Base-by-base conservation (phyloP, 768 basidiomycete genomes). In the Wakefieldia striispora region DNA sequence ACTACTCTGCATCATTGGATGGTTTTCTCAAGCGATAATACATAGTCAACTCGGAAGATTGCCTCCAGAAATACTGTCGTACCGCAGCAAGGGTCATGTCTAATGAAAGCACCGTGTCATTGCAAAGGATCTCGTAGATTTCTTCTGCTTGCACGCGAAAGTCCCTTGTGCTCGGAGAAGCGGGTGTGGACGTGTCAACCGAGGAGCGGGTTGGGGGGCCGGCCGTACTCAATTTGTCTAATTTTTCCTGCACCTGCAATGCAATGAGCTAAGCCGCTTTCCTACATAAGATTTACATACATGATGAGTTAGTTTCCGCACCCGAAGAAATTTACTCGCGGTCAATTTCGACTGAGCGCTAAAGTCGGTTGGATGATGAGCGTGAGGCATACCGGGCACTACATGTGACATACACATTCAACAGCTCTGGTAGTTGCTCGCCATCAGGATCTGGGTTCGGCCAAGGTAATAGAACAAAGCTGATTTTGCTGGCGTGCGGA, bases 51-150 rank as follows among this genome's bases (percentile, higher is more conserved):
- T 92, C 91, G 6, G 74, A 73, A 16, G 78, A 70, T 56, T 87
- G 85, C 59, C 81, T 83, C 92, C 91, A 97, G 19, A 93, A 80
- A 59, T 82, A 97, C 66, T 95, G 92, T 52, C 91, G 83, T 50
- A 95, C 86, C 16, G 88, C 88, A 4, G 90, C 95, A 31, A 99
- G 77, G 6, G 90, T 95, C 84, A 95, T 93, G 55, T 85, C 83
- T 23, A 88, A 73, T 20, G 95, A 88, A 29, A 98, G 74, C 14
- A 89, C 72, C n/a, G 78, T 73, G 53, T 91, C 88, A 57, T 91
- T 91, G 69, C 94, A 97, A 23, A 97, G 65, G 38, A 98, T 82
- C 70, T 98, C 95, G 64, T 91, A 87, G 24, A 78, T 60, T 21
- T 92, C 86, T 57, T 92, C 91, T 10, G 81, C 72, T 52, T 69